Evolutionary conservation across 2,329 filamentous ascomycete genomes (phyloP).

Genomic region (Phoma herbarum): DNA sequence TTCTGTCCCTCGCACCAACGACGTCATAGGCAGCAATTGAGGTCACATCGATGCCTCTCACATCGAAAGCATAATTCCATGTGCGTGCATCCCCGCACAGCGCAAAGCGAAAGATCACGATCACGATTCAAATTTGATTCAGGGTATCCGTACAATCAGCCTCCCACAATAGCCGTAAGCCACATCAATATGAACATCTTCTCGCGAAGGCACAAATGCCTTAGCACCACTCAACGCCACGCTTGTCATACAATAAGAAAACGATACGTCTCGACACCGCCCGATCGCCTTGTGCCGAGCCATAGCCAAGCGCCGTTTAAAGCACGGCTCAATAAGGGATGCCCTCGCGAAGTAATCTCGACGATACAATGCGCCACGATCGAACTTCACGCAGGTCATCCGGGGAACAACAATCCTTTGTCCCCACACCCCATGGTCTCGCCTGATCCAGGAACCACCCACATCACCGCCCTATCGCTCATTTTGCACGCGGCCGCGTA

Average conservation of each 20-base stretch:
- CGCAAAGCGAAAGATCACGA: background rate
- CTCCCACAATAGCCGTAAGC: constrained; percentile 9
- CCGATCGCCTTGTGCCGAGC: background rate
- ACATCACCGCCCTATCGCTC: background rate
- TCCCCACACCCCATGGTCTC: background rate
- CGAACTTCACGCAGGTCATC: background rate
- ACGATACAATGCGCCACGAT: background rate
- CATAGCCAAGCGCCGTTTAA: background rate
- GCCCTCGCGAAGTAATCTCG: background rate
- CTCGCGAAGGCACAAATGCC: constrained; percentile 1
- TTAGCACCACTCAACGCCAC: constrained; percentile 10
- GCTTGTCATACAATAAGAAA: constrained; percentile 14
- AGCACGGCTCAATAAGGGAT: background rate
- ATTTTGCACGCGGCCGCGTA: constrained; percentile 1
- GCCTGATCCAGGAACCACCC: background rate
- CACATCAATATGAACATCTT: constrained; percentile 4
- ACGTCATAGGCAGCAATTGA: background rate
- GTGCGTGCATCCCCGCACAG: background rate
- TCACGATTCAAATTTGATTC: background rate
- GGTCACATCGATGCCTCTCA: no score
- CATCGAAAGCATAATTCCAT: background rate
- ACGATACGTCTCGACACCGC: background rate
- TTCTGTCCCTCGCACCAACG: background rate
- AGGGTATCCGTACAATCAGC: constrained; percentile 14
- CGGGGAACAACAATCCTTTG: background rate